Evolutionary conservation across 208 protist genomes (phyloP).

Genomic region (Zelonia costaricensis): DNA sequence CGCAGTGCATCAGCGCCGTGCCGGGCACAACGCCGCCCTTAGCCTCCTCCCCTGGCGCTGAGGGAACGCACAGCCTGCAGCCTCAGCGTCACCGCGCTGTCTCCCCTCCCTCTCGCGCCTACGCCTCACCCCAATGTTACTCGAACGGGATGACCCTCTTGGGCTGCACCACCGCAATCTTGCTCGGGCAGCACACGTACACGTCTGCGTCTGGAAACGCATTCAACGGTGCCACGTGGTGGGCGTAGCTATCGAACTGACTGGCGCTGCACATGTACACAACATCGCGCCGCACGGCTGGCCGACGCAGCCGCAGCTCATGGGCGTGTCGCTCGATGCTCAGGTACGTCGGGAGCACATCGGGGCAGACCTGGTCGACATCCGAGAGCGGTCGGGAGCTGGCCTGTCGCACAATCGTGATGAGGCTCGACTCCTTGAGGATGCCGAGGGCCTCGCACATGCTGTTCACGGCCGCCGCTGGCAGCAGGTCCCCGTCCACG

Average conservation of each 20-base stretch:
- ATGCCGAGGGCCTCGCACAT: slow-evolving; percentile 68
- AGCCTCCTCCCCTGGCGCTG: no score
- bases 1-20: no score
- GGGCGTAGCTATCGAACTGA: slow-evolving; percentile 56
- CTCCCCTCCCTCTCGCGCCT: no score
- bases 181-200: slow-evolving; percentile 79
- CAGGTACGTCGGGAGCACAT: slow-evolving; percentile 56
- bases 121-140: no score
- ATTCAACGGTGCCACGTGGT: slow-evolving; percentile 48
- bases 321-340: slow-evolving; percentile 62
- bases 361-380: slow-evolving; percentile 49
- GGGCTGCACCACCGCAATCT: slow-evolving; percentile 48
- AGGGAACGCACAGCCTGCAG: no score
- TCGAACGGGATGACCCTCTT: slow-evolving; percentile 50
- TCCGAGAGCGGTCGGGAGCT: slow-evolving; percentile 34
- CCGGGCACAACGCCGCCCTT: no score
- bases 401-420: slow-evolving; percentile 54
- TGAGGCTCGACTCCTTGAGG: slow-evolving; percentile 39
- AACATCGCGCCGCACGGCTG: slow-evolving; percentile 64
- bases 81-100: no score
- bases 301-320: slow-evolving; percentile 37
- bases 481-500: slow-evolving; percentile 75
- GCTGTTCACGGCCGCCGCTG: slow-evolving; percentile 43
- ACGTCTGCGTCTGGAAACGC: slow-evolving; percentile 77
- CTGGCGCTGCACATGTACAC: slow-evolving; percentile 77